Evolutionary conservation across 495 filamentous ascomycete species (phyloP).

Genomic region (Hypoxylon rickii): DNA sequence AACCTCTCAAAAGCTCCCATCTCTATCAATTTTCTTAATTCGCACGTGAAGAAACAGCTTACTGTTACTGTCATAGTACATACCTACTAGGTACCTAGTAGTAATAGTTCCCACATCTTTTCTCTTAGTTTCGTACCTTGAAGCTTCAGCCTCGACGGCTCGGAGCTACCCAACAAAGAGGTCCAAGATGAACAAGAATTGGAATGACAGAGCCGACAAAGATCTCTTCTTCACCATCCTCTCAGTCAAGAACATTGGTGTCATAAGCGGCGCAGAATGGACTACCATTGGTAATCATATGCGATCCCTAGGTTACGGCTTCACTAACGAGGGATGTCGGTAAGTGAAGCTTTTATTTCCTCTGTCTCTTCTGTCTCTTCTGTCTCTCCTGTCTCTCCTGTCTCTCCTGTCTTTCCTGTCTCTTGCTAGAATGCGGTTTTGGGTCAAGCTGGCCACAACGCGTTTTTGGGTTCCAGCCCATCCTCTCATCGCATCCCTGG

Average conservation of each 20-base stretch:
- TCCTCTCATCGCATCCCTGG: not conserved
- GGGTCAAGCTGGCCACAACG: too few relatives aligned
- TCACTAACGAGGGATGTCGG: constrained; percentile 60
- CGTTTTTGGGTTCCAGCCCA: too few relatives aligned
- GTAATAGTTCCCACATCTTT: constrained; percentile 23
- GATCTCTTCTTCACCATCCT: constrained; percentile 60
- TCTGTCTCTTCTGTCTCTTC: constrained; percentile 13
- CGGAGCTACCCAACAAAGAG: constrained; percentile 2
- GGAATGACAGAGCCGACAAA: constrained; percentile 58
- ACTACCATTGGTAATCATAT: constrained; percentile 56
- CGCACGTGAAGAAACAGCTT: constrained; percentile 28
- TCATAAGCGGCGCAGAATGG: constrained; percentile 59
- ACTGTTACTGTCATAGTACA: constrained; percentile 17
- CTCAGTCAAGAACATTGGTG: constrained; percentile 58
- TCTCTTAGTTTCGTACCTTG: constrained; percentile 15
- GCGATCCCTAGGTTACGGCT: constrained; percentile 55
- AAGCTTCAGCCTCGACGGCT: constrained; percentile 30
- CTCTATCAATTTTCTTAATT: constrained; percentile 38
- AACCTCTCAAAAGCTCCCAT: constrained; percentile 38
- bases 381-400: too few relatives aligned
- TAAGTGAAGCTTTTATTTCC: constrained; percentile 39
- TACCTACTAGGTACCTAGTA: too few relatives aligned
- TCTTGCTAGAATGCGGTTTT: too few relatives aligned
- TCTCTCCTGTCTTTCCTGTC: too few relatives aligned
- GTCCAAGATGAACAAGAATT: constrained; percentile 55